Conservation (phyloP, 345 rosid genomes). For the Psidium guajava region DNA sequence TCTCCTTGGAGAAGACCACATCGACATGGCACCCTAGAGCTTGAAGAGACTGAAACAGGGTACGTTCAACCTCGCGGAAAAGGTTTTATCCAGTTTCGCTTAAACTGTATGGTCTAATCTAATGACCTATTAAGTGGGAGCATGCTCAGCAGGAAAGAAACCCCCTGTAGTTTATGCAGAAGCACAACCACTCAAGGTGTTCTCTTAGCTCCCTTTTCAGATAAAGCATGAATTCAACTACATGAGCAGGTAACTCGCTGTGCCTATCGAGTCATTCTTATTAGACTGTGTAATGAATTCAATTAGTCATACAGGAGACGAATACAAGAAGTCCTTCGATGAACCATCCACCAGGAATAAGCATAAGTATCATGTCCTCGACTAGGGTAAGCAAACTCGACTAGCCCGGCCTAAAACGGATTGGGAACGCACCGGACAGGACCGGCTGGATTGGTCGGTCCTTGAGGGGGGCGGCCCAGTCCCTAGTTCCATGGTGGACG, state of each 20-base stretch:
- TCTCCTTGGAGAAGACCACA: conserved; percentile 71
- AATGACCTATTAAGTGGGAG: neutral
- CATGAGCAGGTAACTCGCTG: neutral
- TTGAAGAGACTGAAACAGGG: conserved; percentile 76
- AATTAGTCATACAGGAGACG: neutral
- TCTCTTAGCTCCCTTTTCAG: neutral
- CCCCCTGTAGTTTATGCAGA: neutral
- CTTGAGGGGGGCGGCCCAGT: no score
- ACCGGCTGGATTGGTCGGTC: no score
- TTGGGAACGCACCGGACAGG: no score
- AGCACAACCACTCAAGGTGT: neutral
- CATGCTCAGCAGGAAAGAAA: neutral
- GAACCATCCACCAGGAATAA: neutral
- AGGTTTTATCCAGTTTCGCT: neutral
- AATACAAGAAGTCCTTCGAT: neutral
- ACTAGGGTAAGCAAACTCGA: no score
- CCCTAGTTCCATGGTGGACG: no score
- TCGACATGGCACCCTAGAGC: conserved; percentile 81
- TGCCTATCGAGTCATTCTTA: neutral
- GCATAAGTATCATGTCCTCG: neutral
- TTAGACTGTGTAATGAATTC: neutral
- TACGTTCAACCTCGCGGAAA: conserved; percentile 5
- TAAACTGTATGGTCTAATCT: neutral
- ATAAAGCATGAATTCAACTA: neutral
- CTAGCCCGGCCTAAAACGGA: no score